A percentile compares a stretch with the other conserved stretches of the same genome.
phyloP scores from a whole-genome alignment of 257 asterid species.

The Solanum ossicruentum region DNA sequence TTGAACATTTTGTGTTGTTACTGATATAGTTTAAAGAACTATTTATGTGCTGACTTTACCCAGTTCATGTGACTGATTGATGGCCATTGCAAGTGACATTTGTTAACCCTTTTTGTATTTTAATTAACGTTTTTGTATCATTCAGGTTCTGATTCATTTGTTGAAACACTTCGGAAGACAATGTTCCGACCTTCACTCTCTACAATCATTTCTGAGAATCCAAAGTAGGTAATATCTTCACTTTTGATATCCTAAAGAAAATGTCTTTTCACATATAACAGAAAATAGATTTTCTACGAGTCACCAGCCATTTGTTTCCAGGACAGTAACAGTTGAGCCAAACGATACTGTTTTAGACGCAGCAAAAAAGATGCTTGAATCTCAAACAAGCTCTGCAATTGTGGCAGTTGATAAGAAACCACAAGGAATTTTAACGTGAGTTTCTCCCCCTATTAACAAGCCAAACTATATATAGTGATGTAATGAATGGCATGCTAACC shows the following conservation, averaged over 20 bases:
- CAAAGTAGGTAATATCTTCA: conserved; percentile 89
- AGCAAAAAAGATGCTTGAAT: conserved; percentile 75
- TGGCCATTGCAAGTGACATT: not conserved
- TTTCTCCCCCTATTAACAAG: not conserved
- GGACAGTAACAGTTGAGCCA: conserved; percentile 60
- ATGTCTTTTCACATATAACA: not conserved
- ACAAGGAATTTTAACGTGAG: conserved; percentile 53
- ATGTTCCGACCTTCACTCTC: conserved; percentile 85
- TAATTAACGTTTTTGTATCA: not conserved
- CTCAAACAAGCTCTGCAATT: conserved; percentile 47
- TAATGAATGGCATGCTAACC: not conserved
- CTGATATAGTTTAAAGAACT: not conserved
- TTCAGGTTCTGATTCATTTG: conserved; percentile 68
- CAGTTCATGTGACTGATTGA: not conserved
- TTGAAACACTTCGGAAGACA: conserved; percentile 78
- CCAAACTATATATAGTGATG: not conserved
- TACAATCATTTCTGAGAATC: conserved; percentile 70
- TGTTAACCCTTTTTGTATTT: not conserved
- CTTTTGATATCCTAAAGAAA: conserved; percentile 9
- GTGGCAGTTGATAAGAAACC: conserved; percentile 75
- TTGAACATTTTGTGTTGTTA: not conserved
- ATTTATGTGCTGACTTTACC: not conserved
- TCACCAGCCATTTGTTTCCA: not conserved
- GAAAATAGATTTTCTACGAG: not conserved
- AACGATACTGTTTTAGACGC: conserved; percentile 57